phyloP scores from a whole-genome alignment of 2,329 filamentous ascomycete genomes.

The Triangularia verruculosa region DNA sequence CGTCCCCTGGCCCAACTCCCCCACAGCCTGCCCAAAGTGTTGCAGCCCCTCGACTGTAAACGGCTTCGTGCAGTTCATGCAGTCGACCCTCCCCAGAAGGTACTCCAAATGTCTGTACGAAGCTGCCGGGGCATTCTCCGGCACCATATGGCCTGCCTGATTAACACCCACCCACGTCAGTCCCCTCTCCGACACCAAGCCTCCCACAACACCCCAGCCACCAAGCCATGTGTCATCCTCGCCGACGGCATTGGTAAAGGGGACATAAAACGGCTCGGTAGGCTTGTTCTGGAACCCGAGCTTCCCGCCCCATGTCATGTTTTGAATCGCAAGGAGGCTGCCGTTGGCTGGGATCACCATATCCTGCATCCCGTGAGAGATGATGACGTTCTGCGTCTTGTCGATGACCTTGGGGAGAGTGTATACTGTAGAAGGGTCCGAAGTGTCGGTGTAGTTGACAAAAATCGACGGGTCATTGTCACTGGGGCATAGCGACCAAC shows the following conservation, averaged over 20 bases:
- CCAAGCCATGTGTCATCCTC: constrained; percentile 27
- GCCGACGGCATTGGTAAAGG: constrained; percentile 52
- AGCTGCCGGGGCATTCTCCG: constrained; percentile 65
- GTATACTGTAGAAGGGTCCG: constrained; percentile 51
- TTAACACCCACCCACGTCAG: constrained; percentile 67
- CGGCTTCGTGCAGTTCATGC: constrained; percentile 42
- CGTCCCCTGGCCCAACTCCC: constrained; percentile 30
- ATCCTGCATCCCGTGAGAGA: constrained; percentile 70
- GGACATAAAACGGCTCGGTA: constrained; percentile 63
- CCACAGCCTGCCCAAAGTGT: constrained; percentile 26
- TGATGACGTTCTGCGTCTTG: constrained; percentile 66
- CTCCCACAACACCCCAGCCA: constrained; percentile 64
- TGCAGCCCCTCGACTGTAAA: constrained; percentile 35
- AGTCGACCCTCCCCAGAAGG: constrained; percentile 66
- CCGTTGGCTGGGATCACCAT: constrained; percentile 66
- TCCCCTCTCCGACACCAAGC: constrained; percentile 68
- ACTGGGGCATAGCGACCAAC: constrained; percentile 28
- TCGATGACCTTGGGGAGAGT: constrained; percentile 72
- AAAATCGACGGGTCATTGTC: constrained; percentile 40
- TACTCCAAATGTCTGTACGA: constrained; percentile 73
- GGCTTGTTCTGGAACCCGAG: constrained; percentile 67
- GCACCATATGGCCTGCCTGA: constrained; percentile 64
- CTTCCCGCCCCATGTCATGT: constrained; percentile 74
- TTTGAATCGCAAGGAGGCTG: constrained; percentile 69
- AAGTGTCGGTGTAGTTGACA: constrained; percentile 46